Evolutionary conservation across 768 basidiomycete species (phyloP), one percentile per base, ranked within the genome.

Genomic region (Sporobolomyces roseus): DNA sequence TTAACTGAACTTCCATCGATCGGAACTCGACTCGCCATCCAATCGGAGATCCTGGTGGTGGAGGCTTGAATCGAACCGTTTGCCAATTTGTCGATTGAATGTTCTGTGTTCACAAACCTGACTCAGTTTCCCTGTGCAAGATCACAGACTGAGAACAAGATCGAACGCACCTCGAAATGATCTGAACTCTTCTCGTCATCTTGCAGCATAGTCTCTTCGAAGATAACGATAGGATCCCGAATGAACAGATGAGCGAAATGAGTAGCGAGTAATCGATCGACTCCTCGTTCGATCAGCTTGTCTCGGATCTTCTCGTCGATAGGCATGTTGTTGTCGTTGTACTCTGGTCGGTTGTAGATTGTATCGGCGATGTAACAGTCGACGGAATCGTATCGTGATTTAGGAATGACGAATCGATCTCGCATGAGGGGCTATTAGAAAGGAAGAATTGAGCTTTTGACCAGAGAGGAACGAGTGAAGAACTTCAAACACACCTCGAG

Each of bases 41-140:
- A 62, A 98, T 97, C 10, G 86, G 78, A 8, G 94, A 92, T 62
- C 89, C 87, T 7, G 90, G 87, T 32, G 96, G 94, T 17, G 96
- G 96, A 3, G 96, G 96, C 78, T 99, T 99, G 84, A 99, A 99
- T 54, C 96, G 86, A 36, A 99, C 82, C 0, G 96, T 97, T 80
- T 99, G 96, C 96, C 96, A 99, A 76, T 99, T 99, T 6, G 96
- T 99, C 3, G 96, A 98, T 84, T 99, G 96, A 30, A 99, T 88
- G 76, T 97, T 98, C 89, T 94, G 78, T 13, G 38, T 41, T 41
- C 38, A 41, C 38, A 17, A 41, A 41, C 38, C 10, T 41, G 10
- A 41, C 38, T 41, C 38, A 46, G 23, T 13, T 23, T 23, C 23
- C 45, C 23, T 46, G 21, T 7, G 10, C 38, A 17, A 41, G 17